Conservation (phyloP, 176 grass and related monocot species). For the Aegilops bicornis region DNA sequence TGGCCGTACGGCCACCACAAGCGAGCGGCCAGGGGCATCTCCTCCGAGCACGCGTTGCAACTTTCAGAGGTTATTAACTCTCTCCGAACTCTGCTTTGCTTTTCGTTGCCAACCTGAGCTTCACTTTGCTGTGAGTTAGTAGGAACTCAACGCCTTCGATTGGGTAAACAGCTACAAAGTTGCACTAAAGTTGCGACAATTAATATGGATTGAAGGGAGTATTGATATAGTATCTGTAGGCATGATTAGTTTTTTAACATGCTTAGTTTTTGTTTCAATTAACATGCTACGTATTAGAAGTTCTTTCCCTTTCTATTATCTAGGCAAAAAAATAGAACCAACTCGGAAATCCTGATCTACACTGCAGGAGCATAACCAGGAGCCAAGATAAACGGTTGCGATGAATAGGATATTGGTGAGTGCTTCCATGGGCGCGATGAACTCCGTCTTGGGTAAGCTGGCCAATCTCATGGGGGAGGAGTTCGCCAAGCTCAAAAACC, state of each 20-base stretch:
- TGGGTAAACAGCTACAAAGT: not conserved
- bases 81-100: not conserved
- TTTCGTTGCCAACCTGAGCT: not conserved
- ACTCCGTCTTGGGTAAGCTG: not conserved
- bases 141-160: not conserved
- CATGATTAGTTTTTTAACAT: not conserved
- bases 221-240: not conserved
- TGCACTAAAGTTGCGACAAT: no score
- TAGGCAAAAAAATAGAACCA: not conserved
- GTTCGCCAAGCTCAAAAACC: not conserved
- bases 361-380: not conserved
- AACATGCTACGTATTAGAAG: not conserved
- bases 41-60: not conserved
- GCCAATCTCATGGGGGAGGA: not conserved
- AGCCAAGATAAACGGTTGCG: not conserved
- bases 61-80: not conserved
- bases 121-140: not conserved
- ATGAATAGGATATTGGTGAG: not conserved
- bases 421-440: not conserved
- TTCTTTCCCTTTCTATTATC: not conserved
- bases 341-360: not conserved
- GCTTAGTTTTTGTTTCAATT: not conserved
- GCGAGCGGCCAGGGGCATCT: not conserved
- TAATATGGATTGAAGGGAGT: no score
- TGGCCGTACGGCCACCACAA: not conserved